Base-by-base conservation (phyloP, 306 rosid species). In the Fragaria ananassa region DNA sequence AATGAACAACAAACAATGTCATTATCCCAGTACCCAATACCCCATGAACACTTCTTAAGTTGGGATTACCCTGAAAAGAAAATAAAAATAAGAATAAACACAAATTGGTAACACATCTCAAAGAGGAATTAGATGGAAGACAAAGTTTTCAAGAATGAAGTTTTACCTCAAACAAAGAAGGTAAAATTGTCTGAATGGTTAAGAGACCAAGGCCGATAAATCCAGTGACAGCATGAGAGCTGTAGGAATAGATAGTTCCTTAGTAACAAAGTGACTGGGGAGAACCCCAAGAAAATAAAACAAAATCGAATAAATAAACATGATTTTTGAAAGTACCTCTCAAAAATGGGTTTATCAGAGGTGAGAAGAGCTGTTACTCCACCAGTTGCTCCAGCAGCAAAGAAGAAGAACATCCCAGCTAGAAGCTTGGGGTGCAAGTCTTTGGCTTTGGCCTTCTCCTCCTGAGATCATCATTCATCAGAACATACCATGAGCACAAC, bases 381-480 rank as follows among this genome's bases (percentile, higher is more conserved):
- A 18, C 98, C 96, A 18, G 97, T 94, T 46, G 97, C 98, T 89
- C 97, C 96, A 56, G 87, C 89, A 41, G 96, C 95, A 79, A 94
- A 90, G 83, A 94, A 92, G 91, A 92, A 90, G 81, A 94, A 94
- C 98, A 92, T 94, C 56, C 98, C 98, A 18, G 80, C 97, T 71
- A 92, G 81, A 67, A 94, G 98, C 90, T 92, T 94, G 1, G 97
- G 98, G 78, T 94, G 98, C 85, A 94, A 88, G 83, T 92, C 97
- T 85, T 94, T 94, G 56, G 98, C 98, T 49, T 74, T 82, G 1
- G 95, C 98, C 83, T 92, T 94, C 82, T 94, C 95, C 80, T 89
- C 96, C 97, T 90, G 65, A 76, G 81, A 76, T 74, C 5, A 74
- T 72, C 75, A 71, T 56, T 0, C 31, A 29, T 29, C 31, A 29